Evolutionary conservation across 352 stramenopile species (phyloP), one percentile per base, ranked within the genome.

Genomic region (Phytophthora megakarya): DNA sequence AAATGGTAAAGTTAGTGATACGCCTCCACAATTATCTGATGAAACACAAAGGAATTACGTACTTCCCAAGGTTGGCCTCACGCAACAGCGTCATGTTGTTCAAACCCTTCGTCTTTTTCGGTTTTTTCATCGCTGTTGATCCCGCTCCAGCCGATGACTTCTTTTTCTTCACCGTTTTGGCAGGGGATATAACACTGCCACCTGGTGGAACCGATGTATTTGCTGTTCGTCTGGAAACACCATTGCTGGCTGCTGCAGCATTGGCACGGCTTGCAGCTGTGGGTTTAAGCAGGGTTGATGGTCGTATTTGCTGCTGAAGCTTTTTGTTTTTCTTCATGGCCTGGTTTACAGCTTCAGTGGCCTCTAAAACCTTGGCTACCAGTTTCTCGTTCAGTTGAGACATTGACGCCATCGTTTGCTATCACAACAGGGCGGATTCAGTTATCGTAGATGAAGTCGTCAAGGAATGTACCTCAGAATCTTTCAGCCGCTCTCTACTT

Each of bases 351-450:
- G 74, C 61, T 42, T 88, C 78, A 2, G 75, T 89, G 18, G 75
- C 72, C 50, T 89, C 80, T 76, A 81, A 85, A 0, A 90, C 69
- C 37, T 88, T 86, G 3, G 61, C 58, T 2, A 91, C 78, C 15
- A 93, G 59, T 38, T 89, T 89, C 30, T 93, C 81, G 32, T 93
- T 90, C 16, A 89, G 58, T 46, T 91, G 80, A 2, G 82, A 85
- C 18, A 93, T 75, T 6, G 77, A 80, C 12, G 71, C 73, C 26
- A 89, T 67, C 1, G 80, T 89, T 81, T 90, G 75, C 84, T 90
- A 51, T 13, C 7, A 22, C 5, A 35, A 54, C 13, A 13, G 19
- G 67, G 43, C 28, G 16, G 3, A 0, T 42, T 37, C 9, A 59
- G 13, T 30, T 49, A 43, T 51, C 35, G 3, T 26, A 15, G 13